phyloP scores from a whole-genome alignment of 768 basidiomycete species.

The Collybiopsis confluens region DNA sequence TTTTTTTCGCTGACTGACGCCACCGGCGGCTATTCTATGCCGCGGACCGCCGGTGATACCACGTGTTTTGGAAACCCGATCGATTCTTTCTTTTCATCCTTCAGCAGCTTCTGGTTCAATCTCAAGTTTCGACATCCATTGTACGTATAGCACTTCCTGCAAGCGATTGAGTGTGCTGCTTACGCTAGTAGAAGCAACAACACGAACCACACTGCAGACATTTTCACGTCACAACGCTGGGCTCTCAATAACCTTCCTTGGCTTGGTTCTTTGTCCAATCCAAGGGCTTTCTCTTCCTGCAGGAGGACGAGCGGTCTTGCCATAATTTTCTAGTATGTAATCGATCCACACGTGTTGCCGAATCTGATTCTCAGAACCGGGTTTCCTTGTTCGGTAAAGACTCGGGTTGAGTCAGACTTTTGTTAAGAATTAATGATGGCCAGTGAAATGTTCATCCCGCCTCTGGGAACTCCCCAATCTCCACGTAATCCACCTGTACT shows the following conservation, averaged over 20 bases:
- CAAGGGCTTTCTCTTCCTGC: background rate
- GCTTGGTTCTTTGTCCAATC: background rate
- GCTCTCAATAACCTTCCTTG: too few species aligned
- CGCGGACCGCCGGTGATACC: background rate
- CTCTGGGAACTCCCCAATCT: slow-evolving; percentile 7
- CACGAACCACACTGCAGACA: too few species aligned
- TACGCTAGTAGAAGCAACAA: too few species aligned
- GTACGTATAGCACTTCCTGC: too few species aligned
- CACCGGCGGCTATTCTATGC: background rate
- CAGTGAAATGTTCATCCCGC: slow-evolving; percentile 7
- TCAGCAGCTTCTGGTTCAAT: too few species aligned
- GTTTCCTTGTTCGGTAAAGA: background rate
- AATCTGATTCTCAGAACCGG: background rate
- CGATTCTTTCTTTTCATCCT: background rate
- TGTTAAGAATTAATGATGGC: slow-evolving; percentile 3
- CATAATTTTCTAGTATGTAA: background rate
- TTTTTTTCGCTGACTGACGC: background rate
- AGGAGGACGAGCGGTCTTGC: too few species aligned
- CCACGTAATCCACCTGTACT: slow-evolving; percentile 4
- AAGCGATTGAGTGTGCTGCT: too few species aligned
- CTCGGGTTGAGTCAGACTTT: background rate
- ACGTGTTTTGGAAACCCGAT: background rate
- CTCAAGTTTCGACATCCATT: too few species aligned
- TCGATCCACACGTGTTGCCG: background rate
- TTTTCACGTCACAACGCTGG: too few species aligned